These are phyloP conservation scores for Solanum bulbocastanum DNA, from an alignment of 257 asterid genomes.

Conservation along the genomic window DNA sequence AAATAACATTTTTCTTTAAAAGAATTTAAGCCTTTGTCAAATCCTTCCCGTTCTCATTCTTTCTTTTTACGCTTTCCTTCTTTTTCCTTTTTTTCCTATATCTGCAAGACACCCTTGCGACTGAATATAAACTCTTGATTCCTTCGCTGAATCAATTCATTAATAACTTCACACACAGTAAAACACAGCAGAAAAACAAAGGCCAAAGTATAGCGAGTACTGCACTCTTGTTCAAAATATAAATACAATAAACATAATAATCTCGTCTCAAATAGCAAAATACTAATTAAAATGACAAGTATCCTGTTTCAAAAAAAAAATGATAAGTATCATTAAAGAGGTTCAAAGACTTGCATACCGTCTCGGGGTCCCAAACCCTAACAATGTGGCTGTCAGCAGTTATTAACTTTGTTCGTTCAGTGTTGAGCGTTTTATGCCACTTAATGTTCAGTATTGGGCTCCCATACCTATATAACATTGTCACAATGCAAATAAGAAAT, in stretches of 20 bases:
- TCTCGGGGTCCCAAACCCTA: conserved; percentile 88
- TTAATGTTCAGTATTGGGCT: conserved; percentile 77
- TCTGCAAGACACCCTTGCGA: not conserved
- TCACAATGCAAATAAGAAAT: not conserved
- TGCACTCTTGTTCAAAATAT: not conserved
- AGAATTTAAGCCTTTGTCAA: not conserved
- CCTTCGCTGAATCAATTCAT: not conserved
- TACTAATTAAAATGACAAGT: not conserved
- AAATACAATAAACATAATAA: not conserved
- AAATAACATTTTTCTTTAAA: not conserved
- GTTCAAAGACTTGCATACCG: conserved; percentile 36
- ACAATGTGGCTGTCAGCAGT: conserved; percentile 80
- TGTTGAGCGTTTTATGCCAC: conserved; percentile 85
- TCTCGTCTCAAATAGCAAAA: not conserved
- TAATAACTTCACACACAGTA: not conserved
- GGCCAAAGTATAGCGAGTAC: not conserved
- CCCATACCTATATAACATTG: conserved; percentile 61
- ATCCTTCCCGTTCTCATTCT: not conserved
- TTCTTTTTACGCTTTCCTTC: not conserved
- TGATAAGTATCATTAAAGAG: not conserved
- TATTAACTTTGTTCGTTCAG: conserved; percentile 55
- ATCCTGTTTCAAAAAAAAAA: not conserved
- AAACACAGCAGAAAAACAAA: not conserved
- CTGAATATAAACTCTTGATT: not conserved
- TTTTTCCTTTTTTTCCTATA: not conserved